Evolutionary conservation across 2,329 filamentous ascomycete genomes (phyloP), one percentile per base, ranked within the genome.

Genomic region (Phoma sp.): DNA sequence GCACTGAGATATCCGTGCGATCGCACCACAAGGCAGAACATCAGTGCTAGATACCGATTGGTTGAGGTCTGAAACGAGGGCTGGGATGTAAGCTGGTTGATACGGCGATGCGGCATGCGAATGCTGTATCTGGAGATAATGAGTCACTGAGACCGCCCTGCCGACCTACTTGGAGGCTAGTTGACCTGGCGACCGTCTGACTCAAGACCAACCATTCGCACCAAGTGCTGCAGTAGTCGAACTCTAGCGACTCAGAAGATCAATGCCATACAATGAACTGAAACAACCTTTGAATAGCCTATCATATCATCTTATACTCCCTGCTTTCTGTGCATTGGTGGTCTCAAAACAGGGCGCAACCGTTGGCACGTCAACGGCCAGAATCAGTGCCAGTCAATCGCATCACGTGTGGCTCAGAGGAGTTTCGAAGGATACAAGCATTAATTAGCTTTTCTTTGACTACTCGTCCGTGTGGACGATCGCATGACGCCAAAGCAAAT

Each of bases 1-100:
- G 38, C 42, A 51, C 53, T 57, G 56, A 65, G 61, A 71, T 67
- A 68, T 65, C 66, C 66, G 45, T 56, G 43, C 42, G 30, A 53
- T 36, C 28, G 45, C 12, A 51, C 32, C 42, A 49, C 34, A 18
- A 49, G 33, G 18, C 40, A 38, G 33, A 20, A 37, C 18, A 29
- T 26, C 25, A 48, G 18, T 23, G 26, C 17, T 42, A 10, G 23
- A 28, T 14, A 40, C 29, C 23, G 39, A 39, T 49, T 45, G 51
- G 51, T 14, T 11, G 34, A 30, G 34, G 11, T 40, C 21, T 30
- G 28, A 40, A 37, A 45, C 45, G 38, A 32, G 40, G 39, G 45
- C 29, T 33, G 33, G 39, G 17, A 25, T 17, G 5, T 20, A 36
- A 37, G 11, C 32, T 46, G 51, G 51, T 54, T 54, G 51, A 45